These are phyloP conservation scores for Apophysomyces trapeziformis DNA, from an alignment of 371 early-diverging fungal genomes.

Conservation along the genomic window DNA sequence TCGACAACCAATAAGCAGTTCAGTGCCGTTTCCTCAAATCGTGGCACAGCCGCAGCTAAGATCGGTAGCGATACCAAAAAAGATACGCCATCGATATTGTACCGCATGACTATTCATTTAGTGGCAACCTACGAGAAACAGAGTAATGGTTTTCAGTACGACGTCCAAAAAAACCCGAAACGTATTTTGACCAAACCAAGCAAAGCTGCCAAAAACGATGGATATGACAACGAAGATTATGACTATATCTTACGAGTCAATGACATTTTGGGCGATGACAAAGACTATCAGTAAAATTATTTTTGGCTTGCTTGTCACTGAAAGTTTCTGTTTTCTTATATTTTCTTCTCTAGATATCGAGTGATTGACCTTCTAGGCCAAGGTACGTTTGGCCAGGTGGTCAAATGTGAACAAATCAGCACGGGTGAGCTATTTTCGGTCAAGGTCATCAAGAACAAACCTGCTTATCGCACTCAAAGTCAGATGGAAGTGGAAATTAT, in stretches of 20 bases:
- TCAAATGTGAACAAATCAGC: conserved; percentile 85
- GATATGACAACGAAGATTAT: conserved; percentile 92
- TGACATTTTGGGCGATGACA: conserved; percentile 81
- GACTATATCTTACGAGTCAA: conserved; percentile 97
- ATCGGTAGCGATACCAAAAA: background rate
- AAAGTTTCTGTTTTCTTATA: background rate
- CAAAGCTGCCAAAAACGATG: conserved; percentile 89
- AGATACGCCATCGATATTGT: background rate
- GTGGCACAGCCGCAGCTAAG: conserved; percentile 6
- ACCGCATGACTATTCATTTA: conserved; percentile 59
- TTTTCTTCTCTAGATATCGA: conserved; percentile 58
- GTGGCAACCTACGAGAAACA: conserved; percentile 72
- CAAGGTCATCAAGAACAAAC: conserved; percentile 97
- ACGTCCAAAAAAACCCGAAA: conserved; percentile 76
- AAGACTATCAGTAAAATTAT: conserved; percentile 76
- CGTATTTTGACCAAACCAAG: conserved; percentile 94
- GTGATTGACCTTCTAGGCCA: conserved; percentile 92
- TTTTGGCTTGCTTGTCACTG: background rate
- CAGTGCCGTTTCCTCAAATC: background rate
- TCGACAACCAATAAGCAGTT: conserved; percentile 3
- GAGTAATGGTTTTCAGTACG: conserved; percentile 78
- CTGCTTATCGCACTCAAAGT: conserved; percentile 94
- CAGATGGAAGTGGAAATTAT: conserved; percentile 94
- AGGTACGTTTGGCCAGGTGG: conserved; percentile 99
- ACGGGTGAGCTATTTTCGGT: conserved; percentile 91